A percentile compares a stretch with the other conserved stretches of the same genome.
Conservation (phyloP, 1,284 basidiomycete genomes). For the Cryptococcus sp. region DNA sequence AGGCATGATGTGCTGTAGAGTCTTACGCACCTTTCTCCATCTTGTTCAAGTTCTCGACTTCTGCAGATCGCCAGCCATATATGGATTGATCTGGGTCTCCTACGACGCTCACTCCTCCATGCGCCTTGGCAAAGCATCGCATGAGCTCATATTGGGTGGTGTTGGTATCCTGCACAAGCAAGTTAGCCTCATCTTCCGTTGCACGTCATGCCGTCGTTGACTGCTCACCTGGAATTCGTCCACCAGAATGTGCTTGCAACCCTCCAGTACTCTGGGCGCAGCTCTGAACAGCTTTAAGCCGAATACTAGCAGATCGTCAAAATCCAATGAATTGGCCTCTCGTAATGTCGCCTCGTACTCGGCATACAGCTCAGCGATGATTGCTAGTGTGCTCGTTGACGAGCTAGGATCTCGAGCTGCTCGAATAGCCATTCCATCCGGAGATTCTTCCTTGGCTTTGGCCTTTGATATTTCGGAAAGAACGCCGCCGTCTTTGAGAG, state of each 20-base stretch:
- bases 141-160: slow-evolving; percentile 82
- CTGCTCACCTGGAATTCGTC: slow-evolving; percentile 74
- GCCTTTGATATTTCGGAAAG: slow-evolving; percentile 73
- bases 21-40: slow-evolving; percentile 64
- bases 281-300: slow-evolving; percentile 70
- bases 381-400: slow-evolving; percentile 33
- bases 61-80: slow-evolving; percentile 87
- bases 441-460: slow-evolving; percentile 69
- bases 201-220: slow-evolving; percentile 2
- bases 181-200: not conserved
- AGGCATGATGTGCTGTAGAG: not conserved
- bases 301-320: slow-evolving; percentile 81
- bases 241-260: slow-evolving; percentile 78
- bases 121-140: slow-evolving; percentile 64
- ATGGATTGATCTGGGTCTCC: slow-evolving; percentile 94
- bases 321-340: slow-evolving; percentile 75
- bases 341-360: slow-evolving; percentile 69
- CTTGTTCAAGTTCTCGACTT: slow-evolving; percentile 72
- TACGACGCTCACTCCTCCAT: slow-evolving; percentile 73
- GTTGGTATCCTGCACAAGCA: slow-evolving; percentile 73
- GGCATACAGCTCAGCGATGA: slow-evolving; percentile 59
- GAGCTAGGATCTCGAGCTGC: slow-evolving; percentile 33
- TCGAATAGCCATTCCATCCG: slow-evolving; percentile 57
- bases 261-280: slow-evolving; percentile 60
- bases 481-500: slow-evolving; percentile 64